Evolutionary conservation across 2,329 filamentous ascomycete genomes (phyloP), one percentile per base, ranked within the genome.

Genomic region (Juglanconis sp.): DNA sequence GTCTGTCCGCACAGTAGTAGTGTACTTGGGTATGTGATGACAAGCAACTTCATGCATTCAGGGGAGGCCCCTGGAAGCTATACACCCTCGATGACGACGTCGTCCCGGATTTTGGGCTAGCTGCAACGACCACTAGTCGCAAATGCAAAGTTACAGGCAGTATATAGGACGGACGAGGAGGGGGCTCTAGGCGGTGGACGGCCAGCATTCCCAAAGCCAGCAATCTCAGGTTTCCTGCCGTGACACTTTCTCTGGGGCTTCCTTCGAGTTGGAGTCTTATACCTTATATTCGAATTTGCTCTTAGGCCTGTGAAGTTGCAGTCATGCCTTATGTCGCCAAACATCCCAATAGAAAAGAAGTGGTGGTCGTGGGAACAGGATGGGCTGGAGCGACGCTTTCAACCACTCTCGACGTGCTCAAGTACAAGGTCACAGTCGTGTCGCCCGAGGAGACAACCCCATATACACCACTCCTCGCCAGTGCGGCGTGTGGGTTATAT

Each of bases 351-450:
- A 58, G 60, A 34, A 52, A 53, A 32, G 38, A 15, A 17, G 56
- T 61, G 5, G 15, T 61, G 10, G 58, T 61, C 8, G 60, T 61
- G 46, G 56, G 60, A 15, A 51, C 60, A 1, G 60, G 56, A 3
- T 59, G 60, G 56, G 60, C 60, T 40, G 56, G 56, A 11, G 50
- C 60, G 7, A 61, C 56, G 13, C n/a, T 61, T n/a, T 59, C 60
- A 6, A 59, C 51, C 5, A 31, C 47, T 47, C 47, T 61, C 11
- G 60, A 61, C 40, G 55, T 59, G 32, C 35, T 32, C 13, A 61
- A 61, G 11, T 61, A 54, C 56, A 59, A 61, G 36, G 44, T 61
- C 32, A 61, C 60, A 24, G 50, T 61, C 3, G 46, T 61, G 17
- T 59, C 56, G 11, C 56, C 60, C 3, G 60, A 61, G 34, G 56